Evolutionary conservation across 2,329 filamentous ascomycete genomes (phyloP), one percentile per base, ranked within the genome.

Genomic region (Raffaelea albimanens): DNA sequence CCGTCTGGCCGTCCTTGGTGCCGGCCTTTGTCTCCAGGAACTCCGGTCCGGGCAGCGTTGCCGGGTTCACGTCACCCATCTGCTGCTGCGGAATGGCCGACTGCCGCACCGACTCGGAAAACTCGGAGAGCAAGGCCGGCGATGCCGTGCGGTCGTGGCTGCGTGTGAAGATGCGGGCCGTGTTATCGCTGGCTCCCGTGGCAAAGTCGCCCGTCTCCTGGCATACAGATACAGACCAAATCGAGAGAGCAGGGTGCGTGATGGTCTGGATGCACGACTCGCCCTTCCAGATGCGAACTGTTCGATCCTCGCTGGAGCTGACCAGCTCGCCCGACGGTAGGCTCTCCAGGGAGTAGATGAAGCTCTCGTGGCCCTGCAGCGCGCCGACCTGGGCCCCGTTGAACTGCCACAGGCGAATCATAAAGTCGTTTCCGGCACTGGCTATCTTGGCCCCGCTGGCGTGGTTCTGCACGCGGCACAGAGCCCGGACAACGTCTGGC

Each of bases 1-100:
- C 84, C 5, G 95, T 85, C 61, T 98, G 91, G 0, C 93, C 93
- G 54, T 98, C 93, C 65, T 95, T 95, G n/a, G 87, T 93, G 3
- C 93, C 93, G 0, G 82, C 80, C 56, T 89, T 90, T 47, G 78
- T 78, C 47, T 81, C 78, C 9, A 98, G 69, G 57, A 95, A 96
- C 18, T 94, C 88, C 14, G 87, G 87, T 0, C 90, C 88, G 0
- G 91, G 89, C 1, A 97, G 72, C 59, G 93, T 82, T 63, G 95
- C 90, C 63, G 95, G 95, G 66, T 97, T 91, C 63, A 97, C 80
- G 4, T 56, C 50, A 20, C 81, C 78, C 19, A 91, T 70, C 53
- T 91, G 85, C 59, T 97, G 86, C 58, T 91, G 83, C 0, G 90
- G 89, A 60, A 96, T 95, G 2, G 88, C 80, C 0, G 88, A 95